A percentile compares a stretch with the other conserved stretches of the same genome.
Evolutionary conservation across 1,139 yeast genomes (phyloP).

Genomic region (Meyerozyma athensensis): DNA sequence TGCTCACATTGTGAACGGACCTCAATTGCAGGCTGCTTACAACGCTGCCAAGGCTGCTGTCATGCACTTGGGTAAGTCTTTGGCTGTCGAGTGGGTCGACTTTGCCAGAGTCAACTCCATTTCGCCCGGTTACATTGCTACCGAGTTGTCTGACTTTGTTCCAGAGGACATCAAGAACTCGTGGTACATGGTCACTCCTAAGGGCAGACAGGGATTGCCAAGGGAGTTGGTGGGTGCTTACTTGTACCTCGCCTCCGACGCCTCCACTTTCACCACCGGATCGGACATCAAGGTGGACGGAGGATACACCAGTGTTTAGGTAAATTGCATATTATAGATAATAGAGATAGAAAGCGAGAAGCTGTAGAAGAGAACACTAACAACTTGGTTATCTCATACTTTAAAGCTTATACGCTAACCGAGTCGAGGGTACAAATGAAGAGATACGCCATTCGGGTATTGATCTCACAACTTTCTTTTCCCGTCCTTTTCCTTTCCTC

Average conservation of each 20-base stretch:
- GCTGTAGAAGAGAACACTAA: too few relatives aligned
- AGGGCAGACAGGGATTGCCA: constrained; percentile 20
- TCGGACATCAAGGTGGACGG: constrained; percentile 46
- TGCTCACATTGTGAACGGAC: constrained; percentile 61
- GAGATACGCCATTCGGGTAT: too few relatives aligned
- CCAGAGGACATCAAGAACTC: constrained; percentile 16
- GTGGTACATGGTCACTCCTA: constrained; percentile 19
- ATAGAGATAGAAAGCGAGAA: too few relatives aligned
- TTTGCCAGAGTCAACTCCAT: constrained; percentile 31
- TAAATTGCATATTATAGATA: constrained; percentile 3
- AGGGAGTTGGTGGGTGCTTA: constrained; percentile 21
- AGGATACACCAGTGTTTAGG: constrained; percentile 34
- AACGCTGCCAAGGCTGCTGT: constrained; percentile 43
- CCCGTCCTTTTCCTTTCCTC: too few relatives aligned
- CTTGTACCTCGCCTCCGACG: constrained; percentile 23
- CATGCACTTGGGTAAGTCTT: constrained; percentile 26
- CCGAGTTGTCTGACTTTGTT: constrained; percentile 20
- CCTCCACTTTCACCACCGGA: constrained; percentile 41
- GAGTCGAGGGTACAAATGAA: too few relatives aligned
- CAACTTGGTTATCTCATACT: too few relatives aligned
- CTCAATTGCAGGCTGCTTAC: constrained; percentile 59
- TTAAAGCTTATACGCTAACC: too few relatives aligned
- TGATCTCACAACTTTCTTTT: too few relatives aligned
- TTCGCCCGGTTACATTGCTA: constrained; percentile 29
- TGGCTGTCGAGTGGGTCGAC: constrained; percentile 29